Conservation (phyloP, 164 flowering plant genomes). For the Vitis riparia region DNA sequence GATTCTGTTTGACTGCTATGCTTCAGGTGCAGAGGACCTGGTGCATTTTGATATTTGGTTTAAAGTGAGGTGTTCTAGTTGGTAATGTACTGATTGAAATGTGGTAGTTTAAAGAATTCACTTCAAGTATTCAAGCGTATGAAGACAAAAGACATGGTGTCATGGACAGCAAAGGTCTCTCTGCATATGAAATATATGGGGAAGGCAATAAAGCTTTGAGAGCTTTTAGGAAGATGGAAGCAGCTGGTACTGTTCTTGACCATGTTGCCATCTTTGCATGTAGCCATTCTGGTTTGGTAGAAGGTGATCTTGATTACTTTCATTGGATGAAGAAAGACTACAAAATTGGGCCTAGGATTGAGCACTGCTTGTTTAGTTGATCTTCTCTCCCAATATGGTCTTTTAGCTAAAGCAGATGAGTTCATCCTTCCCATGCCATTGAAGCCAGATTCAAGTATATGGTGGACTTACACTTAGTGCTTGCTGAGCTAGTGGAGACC, state of each 20-base stretch:
- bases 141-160: constrained; percentile 47
- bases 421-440: constrained; percentile 42
- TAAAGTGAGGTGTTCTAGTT: constrained; percentile 34
- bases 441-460: constrained; percentile 44
- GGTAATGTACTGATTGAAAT: constrained; percentile 22
- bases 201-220: constrained; percentile 40
- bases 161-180: constrained; percentile 43
- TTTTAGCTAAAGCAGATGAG: constrained; percentile 33
- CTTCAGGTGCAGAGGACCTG: too few species aligned
- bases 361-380: constrained; percentile 55
- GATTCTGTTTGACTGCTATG: too few species aligned
- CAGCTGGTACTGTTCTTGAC: constrained; percentile 34
- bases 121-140: constrained; percentile 33
- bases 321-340: constrained; percentile 29
- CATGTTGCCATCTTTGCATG: constrained; percentile 42
- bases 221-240: constrained; percentile 35
- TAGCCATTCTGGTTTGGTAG: constrained; percentile 50
- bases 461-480: constrained; percentile 50
- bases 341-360: constrained; percentile 30
- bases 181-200: constrained; percentile 48
- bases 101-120: constrained; percentile 42
- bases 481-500: constrained; percentile 29
- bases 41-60: constrained; percentile 38
- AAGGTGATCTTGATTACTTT: constrained; percentile 31
- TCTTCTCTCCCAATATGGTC: constrained; percentile 35